Evolutionary conservation across 345 rosid species (phyloP).

Genomic region (Arabidopsis suecica): DNA sequence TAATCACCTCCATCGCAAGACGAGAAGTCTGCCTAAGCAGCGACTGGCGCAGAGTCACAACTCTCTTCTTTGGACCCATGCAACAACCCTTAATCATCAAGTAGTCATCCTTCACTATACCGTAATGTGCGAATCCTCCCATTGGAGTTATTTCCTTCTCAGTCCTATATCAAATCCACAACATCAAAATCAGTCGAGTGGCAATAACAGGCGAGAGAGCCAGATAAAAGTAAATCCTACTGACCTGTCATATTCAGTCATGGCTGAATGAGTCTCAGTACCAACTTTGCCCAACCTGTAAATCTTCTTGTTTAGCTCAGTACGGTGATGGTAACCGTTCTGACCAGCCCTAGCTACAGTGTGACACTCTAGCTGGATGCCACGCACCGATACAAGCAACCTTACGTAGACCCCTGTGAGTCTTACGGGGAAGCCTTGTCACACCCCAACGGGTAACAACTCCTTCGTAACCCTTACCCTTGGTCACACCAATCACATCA

Average conservation of each 20-base stretch:
- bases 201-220: background rate
- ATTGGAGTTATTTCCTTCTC: slow-evolving; percentile 82
- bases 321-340: slow-evolving; percentile 89
- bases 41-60: slow-evolving; percentile 74
- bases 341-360: slow-evolving; percentile 96
- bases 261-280: slow-evolving; percentile 67
- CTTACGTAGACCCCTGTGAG: slow-evolving; percentile 88
- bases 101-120: slow-evolving; percentile 75
- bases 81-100: slow-evolving; percentile 86
- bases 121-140: slow-evolving; percentile 90
- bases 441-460: slow-evolving; percentile 96
- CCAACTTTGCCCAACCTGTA: slow-evolving; percentile 78
- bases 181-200: background rate
- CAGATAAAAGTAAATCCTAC: background rate
- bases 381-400: slow-evolving; percentile 96
- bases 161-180: slow-evolving; percentile 59
- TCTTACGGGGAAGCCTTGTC: slow-evolving; percentile 87
- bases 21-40: slow-evolving; percentile 78
- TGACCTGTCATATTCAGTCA: slow-evolving; percentile 83
- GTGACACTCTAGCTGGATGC: slow-evolving; percentile 95
- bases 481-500: slow-evolving; percentile 82
- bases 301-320: slow-evolving; percentile 85
- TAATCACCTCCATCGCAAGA: slow-evolving; percentile 69
- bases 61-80: slow-evolving; percentile 92
- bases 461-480: slow-evolving; percentile 90